Percentiles rank a stretch among this genome's conserved stretches.
Evolutionary conservation across 208 protist species (phyloP).

Genomic region (Sergeia podlipaevii): DNA sequence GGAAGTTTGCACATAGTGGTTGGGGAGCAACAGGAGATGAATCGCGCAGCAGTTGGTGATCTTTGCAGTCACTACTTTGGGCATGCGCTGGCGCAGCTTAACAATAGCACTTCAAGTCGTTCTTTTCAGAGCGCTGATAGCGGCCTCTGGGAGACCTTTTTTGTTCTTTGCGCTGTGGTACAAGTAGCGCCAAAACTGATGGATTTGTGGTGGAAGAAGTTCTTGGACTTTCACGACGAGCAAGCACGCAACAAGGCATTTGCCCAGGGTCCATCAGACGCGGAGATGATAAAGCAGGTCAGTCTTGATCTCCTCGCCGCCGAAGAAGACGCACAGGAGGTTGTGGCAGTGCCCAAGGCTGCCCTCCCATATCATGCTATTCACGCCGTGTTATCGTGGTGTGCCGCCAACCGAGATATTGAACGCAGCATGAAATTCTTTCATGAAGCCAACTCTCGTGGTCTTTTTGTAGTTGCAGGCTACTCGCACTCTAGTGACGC

Average conservation of each 20-base stretch:
- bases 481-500: not conserved
- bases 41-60: constrained; percentile 34
- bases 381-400: constrained; percentile 65
- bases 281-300: not conserved
- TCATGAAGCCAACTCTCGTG: constrained; percentile 47
- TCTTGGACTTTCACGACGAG: constrained; percentile 18
- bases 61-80: constrained; percentile 71
- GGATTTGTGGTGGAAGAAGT: constrained; percentile 72
- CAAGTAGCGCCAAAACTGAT: constrained; percentile 69
- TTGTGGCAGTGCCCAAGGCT: not conserved
- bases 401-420: constrained; percentile 57
- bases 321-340: not conserved
- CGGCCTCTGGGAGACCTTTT: constrained; percentile 53
- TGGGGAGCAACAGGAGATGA: constrained; percentile 16
- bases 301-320: constrained; percentile 22
- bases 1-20: constrained; percentile 17
- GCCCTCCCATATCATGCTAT: constrained; percentile 49
- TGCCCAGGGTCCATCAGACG: not conserved
- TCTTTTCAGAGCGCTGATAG: constrained; percentile 11
- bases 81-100: constrained; percentile 32
- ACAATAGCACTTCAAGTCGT: no score
- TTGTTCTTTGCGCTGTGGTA: constrained; percentile 38
- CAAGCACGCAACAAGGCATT: not conserved
- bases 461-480: no score
- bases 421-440: constrained; percentile 61